phyloP scores from a whole-genome alignment of 2,329 filamentous ascomycete genomes.

The Paecilomyces formosus region DNA sequence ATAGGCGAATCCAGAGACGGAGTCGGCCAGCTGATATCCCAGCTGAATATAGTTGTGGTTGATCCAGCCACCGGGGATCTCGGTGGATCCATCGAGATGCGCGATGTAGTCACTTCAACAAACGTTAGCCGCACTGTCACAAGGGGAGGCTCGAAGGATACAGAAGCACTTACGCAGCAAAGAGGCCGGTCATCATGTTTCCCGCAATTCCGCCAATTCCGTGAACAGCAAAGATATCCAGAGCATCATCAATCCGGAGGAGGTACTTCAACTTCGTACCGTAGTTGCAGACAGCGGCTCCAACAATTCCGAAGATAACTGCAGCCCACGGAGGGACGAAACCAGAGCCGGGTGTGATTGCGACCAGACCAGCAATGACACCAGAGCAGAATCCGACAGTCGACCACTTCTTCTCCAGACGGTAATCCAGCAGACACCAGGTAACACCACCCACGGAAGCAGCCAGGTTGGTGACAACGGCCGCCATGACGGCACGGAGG shows the following conservation, averaged over 20 bases:
- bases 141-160: neutral
- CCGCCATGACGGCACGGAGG: constrained; percentile 78
- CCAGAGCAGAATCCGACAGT: constrained; percentile 91
- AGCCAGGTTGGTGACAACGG: constrained; percentile 76
- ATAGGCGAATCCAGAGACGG: constrained; percentile 65
- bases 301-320: constrained; percentile 68
- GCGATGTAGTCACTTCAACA: constrained; percentile 64
- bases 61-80: constrained; percentile 70
- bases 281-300: constrained; percentile 75
- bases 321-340: constrained; percentile 81
- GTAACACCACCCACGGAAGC: constrained; percentile 79
- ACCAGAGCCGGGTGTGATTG: constrained; percentile 81
- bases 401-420: constrained; percentile 84
- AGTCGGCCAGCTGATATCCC: constrained; percentile 77
- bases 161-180: constrained; percentile 55
- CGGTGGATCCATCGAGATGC: constrained; percentile 62
- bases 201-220: constrained; percentile 70
- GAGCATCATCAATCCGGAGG: constrained; percentile 70
- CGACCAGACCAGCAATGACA: constrained; percentile 77
- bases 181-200: constrained; percentile 72
- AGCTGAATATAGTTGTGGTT: constrained; percentile 79
- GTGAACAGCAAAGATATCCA: constrained; percentile 85
- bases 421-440: constrained; percentile 84
- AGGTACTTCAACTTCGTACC: constrained; percentile 87
- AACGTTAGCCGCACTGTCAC: constrained; percentile 1